Conservation (phyloP, 495 filamentous ascomycete species). For the Letharia columbiana region DNA sequence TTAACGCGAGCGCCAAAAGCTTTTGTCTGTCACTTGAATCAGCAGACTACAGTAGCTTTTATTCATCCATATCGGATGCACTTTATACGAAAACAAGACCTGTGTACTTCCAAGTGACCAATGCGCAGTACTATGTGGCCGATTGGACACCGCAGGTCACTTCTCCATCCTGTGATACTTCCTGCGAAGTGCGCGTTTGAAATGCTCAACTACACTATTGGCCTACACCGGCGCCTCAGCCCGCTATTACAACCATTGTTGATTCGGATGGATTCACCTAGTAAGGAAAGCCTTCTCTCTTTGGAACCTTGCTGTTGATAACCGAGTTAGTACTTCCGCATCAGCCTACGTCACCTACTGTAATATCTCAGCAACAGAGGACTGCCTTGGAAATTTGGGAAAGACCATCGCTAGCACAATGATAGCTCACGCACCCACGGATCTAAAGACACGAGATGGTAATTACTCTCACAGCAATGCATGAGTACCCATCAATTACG, state of each 20-base stretch:
- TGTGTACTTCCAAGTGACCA: neutral
- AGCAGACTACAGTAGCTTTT: slow-evolving; percentile 1
- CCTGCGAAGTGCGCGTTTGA: neutral
- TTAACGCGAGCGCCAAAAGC: neutral
- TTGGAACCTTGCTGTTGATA: neutral
- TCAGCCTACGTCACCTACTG: neutral
- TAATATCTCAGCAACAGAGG: neutral
- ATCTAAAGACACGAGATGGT: neutral
- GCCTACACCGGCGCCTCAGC: neutral
- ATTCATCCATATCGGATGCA: neutral
- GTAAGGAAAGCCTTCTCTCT: neutral
- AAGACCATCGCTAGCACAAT: neutral
- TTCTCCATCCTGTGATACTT: neutral
- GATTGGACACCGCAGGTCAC: neutral
- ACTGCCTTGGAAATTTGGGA: neutral
- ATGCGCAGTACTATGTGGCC: neutral
- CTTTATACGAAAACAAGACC: too few relatives aligned
- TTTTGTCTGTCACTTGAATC: neutral
- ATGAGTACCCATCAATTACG: neutral
- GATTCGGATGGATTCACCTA: slow-evolving; percentile 1
- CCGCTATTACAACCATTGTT: neutral
- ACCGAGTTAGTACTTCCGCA: neutral
- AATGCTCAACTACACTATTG: neutral
- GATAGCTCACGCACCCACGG: neutral
- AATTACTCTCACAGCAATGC: neutral